Percentiles rank a stretch among this genome's conserved stretches.
Conservation (phyloP, 805 yeast species). For the Schizosaccharomyces lindneri region DNA sequence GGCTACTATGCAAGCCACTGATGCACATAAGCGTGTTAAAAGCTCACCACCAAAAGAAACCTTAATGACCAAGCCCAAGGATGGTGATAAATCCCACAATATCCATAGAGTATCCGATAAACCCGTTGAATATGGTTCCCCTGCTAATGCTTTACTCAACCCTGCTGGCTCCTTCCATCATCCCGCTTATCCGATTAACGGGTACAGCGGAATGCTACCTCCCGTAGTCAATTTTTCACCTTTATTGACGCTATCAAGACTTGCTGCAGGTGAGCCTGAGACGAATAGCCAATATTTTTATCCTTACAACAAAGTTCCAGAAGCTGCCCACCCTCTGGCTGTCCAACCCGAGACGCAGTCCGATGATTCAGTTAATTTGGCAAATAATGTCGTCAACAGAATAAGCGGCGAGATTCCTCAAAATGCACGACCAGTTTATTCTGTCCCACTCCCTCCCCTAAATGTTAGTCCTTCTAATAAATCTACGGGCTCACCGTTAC, state of each 20-base stretch:
- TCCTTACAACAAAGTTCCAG: neutral
- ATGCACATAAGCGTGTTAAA: neutral
- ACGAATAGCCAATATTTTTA: neutral
- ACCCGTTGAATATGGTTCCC: neutral
- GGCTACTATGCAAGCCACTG: neutral
- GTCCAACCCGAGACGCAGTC: neutral
- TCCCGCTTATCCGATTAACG: neutral
- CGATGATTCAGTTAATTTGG: too few relatives aligned
- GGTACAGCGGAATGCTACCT: neutral
- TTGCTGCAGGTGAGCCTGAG: conserved; percentile 1
- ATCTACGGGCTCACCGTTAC: too few relatives aligned
- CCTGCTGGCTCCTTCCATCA: too few relatives aligned
- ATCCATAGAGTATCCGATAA: neutral
- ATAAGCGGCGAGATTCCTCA: too few relatives aligned
- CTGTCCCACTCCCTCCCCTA: too few relatives aligned
- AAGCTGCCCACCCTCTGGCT: neutral
- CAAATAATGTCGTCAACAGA: too few relatives aligned
- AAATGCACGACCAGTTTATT: too few relatives aligned
- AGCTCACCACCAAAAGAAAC: too few relatives aligned
- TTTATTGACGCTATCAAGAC: neutral
- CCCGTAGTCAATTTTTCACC: neutral
- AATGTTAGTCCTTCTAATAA: too few relatives aligned
- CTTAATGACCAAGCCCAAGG: neutral
- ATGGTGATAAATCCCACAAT: neutral
- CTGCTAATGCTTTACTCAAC: too few relatives aligned